phyloP scores from a whole-genome alignment of 2,329 filamentous ascomycete species.

The Amylocarpus encephaloides region DNA sequence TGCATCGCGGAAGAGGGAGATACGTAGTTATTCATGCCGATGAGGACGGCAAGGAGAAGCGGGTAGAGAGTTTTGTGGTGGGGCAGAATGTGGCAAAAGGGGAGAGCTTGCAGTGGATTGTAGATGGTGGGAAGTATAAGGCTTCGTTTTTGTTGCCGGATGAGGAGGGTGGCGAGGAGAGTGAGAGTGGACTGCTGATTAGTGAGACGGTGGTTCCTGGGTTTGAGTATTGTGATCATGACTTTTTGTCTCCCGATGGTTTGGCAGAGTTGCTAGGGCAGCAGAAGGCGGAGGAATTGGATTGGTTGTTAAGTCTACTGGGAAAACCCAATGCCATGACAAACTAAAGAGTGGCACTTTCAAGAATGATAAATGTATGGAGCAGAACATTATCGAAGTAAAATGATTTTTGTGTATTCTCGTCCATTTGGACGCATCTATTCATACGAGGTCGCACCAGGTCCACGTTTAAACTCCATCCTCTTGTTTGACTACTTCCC shows the following conservation, averaged over 20 bases:
- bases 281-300: slow-evolving; percentile 43
- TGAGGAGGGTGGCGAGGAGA: slow-evolving; percentile 30
- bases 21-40: slow-evolving; percentile 60
- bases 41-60: slow-evolving; percentile 36
- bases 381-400: neutral
- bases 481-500: neutral
- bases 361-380: too few relatives aligned
- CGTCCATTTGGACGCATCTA: neutral
- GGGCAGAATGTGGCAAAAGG: slow-evolving; percentile 50
- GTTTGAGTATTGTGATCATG: slow-evolving; percentile 61
- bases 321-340: slow-evolving; percentile 8
- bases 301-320: slow-evolving; percentile 38
- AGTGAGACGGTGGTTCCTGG: slow-evolving; percentile 63
- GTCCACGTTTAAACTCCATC: neutral
- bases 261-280: slow-evolving; percentile 47
- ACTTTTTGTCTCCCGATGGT: slow-evolving; percentile 51
- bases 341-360: neutral
- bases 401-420: neutral
- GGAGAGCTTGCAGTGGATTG: slow-evolving; percentile 61
- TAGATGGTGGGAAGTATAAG: slow-evolving; percentile 63
- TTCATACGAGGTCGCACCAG: neutral
- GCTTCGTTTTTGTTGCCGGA: slow-evolving; percentile 52
- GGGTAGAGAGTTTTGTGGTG: slow-evolving; percentile 59
- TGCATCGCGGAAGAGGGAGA: slow-evolving; percentile 55
- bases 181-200: slow-evolving; percentile 51